These are phyloP conservation scores for Penicillium ochrochloron DNA, from an alignment of 495 filamentous ascomycete genomes.

Conservation along the genomic window DNA sequence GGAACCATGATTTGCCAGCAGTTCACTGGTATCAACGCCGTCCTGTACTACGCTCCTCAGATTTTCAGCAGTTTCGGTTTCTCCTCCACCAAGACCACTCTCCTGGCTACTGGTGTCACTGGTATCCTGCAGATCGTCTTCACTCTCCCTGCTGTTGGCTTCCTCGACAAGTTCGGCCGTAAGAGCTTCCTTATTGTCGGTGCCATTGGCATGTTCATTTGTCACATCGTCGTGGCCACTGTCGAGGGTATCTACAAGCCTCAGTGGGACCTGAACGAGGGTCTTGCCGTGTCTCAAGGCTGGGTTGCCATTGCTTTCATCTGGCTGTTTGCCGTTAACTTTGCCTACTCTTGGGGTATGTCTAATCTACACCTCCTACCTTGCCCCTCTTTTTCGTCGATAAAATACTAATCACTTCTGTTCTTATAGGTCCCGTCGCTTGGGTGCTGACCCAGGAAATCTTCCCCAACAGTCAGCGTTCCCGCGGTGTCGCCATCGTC, in stretches of 20 bases:
- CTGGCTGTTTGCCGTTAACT: constrained; percentile 48
- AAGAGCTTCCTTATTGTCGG: constrained; percentile 71
- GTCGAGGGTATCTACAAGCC: constrained; percentile 43
- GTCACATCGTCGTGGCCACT: constrained; percentile 49
- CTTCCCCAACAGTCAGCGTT: constrained; percentile 47
- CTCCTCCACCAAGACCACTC: constrained; percentile 52
- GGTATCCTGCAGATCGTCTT: constrained; percentile 76
- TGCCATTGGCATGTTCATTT: constrained; percentile 69
- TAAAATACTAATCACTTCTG: not conserved
- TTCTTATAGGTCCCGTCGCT: constrained; percentile 31
- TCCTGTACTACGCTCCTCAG: constrained; percentile 62
- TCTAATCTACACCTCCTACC: not conserved
- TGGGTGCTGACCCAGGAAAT: constrained; percentile 50
- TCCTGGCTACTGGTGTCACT: constrained; percentile 69
- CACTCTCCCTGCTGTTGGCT: constrained; percentile 67
- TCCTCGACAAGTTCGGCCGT: constrained; percentile 73
- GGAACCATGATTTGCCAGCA: constrained; percentile 58
- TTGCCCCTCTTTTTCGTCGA: not conserved
- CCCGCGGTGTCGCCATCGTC: constrained; percentile 44
- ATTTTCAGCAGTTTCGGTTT: constrained; percentile 37
- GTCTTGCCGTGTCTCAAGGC: constrained; percentile 33
- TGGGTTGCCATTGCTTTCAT: constrained; percentile 51
- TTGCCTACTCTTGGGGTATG: constrained; percentile 48
- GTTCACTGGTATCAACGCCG: constrained; percentile 65
- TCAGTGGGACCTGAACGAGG: constrained; percentile 36